Base-by-base conservation (phyloP, 2,329 filamentous ascomycete species). In the Fusarium sarcochroum region DNA sequence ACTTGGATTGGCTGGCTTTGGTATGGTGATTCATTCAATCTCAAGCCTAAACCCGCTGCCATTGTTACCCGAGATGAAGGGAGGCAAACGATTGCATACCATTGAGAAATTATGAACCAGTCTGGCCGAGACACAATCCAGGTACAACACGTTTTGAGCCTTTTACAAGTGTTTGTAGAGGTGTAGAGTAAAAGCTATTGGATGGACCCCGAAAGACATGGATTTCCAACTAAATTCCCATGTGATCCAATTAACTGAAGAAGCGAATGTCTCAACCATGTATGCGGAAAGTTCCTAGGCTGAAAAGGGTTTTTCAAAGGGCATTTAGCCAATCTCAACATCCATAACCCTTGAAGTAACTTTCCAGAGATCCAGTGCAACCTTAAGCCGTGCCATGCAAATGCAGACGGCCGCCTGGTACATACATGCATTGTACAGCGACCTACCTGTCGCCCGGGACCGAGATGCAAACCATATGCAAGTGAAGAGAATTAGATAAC, bases 1-100 rank as follows among this genome's bases (percentile, higher is more conserved):
- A 42, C 25, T 41, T 45, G 42, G 58, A 58, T 63, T 63, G 60
- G 58, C 21, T 37, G 46, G 14, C 32, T 34, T 50, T 41, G 68
- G 68, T 21, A 69, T 70, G 68, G 52, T 71, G 68, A 71, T 70
- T 69, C 68, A 69, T 69, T 63, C 45, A 61, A 63, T 66, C 54
- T 45, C 63, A 54, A 57, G 53, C 37, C 35, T n/a, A 23, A 50
- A 48, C 38, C 44, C 47, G 32, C 55, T 52, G 49, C 27, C 37
- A 52, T 68, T 42, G 38, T 56, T 61, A 27, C 51, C 63, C 38
- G n/a, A 42, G 59, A 50, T 53, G 32, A 65, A 70, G 67, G 67
- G 67, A 69, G 67, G 35, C 41, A 60, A 59, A 62, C 53, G 25
- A 41, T 38, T 56, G 21, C 66, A 69, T 63, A 38, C 66, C 67